Evolutionary conservation across 768 basidiomycete genomes (phyloP), one percentile per base, ranked within the genome.

Genomic region (Panus rudis): DNA sequence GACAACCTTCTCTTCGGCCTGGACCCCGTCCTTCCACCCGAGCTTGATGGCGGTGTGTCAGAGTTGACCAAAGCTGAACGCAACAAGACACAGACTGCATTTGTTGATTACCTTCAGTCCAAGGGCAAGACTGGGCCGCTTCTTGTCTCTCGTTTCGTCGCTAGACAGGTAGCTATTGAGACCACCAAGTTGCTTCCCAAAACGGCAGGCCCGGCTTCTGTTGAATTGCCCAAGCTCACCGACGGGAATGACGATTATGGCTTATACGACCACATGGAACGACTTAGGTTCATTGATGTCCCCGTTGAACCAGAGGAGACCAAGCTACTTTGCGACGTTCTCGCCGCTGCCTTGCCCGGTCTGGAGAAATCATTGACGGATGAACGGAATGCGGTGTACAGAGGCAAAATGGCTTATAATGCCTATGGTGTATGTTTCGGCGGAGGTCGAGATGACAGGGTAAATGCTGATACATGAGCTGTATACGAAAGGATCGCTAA

Each of bases 321-420:
- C 16, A 58, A 67, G 19, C 49, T 82, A 13, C 56, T 89, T 32
- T 60, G 68, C 22, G 63, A 69, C 14, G 71, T 90, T 16, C 57
- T 92, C 41, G 64, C 71, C 37, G 63, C 68, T 25, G 81, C 81
- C 2, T 61, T 90, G 33, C 82, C 81, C 10, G 87, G 85, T 16
- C 57, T 91, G 46, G 84, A 89, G 50, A 71, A 79, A 43, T 81
- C 85, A 43, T 64, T 87, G 21, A 74, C 75, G 3, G 75, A 78
- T 21, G 81, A 85, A 28, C 69, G 76, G 19, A 75, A 85, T 48
- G 65, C 73, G 8, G 68, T 69, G 14, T 69, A 84, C 37, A 59
- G 76, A 30, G 84, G 84, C 14, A 87, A 79, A 59, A 79, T 91
- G 69, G 63, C 69, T 3, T 90, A 88, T 62, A 91, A 91, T 52